These are phyloP conservation scores for Solanum virginianum DNA, from an alignment of 257 asterid species.

Conservation along the genomic window DNA sequence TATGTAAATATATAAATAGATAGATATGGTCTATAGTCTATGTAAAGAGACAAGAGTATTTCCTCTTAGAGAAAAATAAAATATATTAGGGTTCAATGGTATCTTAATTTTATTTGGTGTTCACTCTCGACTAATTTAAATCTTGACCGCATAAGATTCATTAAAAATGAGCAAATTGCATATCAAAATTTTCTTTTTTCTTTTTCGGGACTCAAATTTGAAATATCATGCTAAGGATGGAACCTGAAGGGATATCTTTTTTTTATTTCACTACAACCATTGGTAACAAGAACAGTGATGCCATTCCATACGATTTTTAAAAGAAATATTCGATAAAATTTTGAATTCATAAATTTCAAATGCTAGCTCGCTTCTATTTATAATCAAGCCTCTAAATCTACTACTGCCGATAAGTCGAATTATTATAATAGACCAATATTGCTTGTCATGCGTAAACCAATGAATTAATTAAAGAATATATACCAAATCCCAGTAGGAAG, in stretches of 20 bases:
- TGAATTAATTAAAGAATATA: not conserved
- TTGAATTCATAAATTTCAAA: too few species aligned
- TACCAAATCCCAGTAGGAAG: not conserved
- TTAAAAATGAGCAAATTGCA: not conserved
- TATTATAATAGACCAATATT: not conserved
- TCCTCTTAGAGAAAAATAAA: not conserved
- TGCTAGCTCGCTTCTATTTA: not conserved
- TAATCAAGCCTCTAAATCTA: not conserved
- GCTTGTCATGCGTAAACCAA: not conserved
- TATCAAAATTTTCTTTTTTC: not conserved
- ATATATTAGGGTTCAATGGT: not conserved
- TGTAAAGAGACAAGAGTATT: not conserved
- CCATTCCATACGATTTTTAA: not conserved
- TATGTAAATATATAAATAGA: not conserved
- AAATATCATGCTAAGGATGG: not conserved
- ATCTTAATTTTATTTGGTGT: not conserved
- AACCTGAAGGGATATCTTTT: fast-evolving
- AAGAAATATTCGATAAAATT: too few species aligned
- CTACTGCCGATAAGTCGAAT: not conserved
- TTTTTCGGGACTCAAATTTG: not conserved
- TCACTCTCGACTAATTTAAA: not conserved
- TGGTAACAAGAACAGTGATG: not conserved
- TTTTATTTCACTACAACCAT: not conserved
- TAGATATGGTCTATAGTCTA: not conserved
- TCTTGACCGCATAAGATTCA: not conserved